A percentile compares a stretch with the other conserved stretches of the same genome.
These are phyloP conservation scores for Rhizopus sp. DNA, from an alignment of 371 early-diverging fungal genomes.

Conservation along the genomic window DNA sequence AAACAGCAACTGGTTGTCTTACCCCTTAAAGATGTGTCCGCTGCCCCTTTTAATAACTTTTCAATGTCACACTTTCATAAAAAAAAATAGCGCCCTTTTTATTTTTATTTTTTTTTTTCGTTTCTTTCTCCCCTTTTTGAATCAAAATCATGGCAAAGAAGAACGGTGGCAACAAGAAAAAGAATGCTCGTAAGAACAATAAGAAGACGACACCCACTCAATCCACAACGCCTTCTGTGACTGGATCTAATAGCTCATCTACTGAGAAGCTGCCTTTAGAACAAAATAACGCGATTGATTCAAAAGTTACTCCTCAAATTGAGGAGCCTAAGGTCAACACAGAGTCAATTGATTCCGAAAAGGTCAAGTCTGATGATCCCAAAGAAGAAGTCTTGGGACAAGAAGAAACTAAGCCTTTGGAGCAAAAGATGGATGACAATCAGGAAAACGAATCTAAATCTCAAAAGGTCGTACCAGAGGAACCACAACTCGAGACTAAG, in stretches of 20 bases:
- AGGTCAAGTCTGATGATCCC: conserved; percentile 1
- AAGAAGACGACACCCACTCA: conserved; percentile 12
- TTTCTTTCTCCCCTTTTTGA: not conserved
- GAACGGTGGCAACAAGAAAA: conserved; percentile 21
- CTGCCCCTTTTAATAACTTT: not conserved
- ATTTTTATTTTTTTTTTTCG: conserved; percentile 7
- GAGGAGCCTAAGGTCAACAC: not conserved
- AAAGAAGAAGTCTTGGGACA: not conserved
- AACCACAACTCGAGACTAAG: conserved; percentile 2
- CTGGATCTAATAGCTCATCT: conserved; percentile 3
- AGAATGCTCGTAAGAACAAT: conserved; percentile 12
- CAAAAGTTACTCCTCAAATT: not conserved
- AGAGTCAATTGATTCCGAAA: not conserved
- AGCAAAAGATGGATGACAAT: too few relatives aligned
- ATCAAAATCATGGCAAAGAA: conserved; percentile 21
- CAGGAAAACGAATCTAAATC: not conserved
- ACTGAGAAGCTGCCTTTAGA: conserved; percentile 2
- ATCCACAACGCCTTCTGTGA: conserved; percentile 4
- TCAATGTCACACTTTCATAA: not conserved
- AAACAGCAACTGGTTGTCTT: not conserved
- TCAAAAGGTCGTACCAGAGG: not conserved
- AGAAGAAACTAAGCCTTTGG: too few relatives aligned
- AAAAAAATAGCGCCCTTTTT: not conserved
- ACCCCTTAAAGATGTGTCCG: not conserved
- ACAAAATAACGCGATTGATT: not conserved